Base-by-base conservation (phyloP, 768 basidiomycete genomes). In the Plicaturopsis crispa region DNA sequence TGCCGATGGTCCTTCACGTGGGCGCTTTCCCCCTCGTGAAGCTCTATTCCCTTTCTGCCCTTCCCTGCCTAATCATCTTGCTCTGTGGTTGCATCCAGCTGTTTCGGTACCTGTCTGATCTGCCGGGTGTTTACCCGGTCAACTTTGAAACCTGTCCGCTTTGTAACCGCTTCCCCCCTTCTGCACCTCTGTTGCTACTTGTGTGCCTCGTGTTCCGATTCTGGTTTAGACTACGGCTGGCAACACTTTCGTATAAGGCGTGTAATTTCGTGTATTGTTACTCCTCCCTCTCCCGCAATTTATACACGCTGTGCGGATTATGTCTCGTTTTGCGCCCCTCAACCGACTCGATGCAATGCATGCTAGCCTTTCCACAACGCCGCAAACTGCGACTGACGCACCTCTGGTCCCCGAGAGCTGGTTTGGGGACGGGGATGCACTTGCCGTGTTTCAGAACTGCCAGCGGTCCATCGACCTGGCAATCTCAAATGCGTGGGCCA, bases 1-100 rank as follows among this genome's bases (percentile, higher is more conserved):
- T 0, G 62, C 64, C 2, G 65, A 67, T 43, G 48, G 34, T 7
- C 58, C 62, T 0, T 63, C 60, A 4, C 12, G 62, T 5, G 56
- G 56, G 0, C 35, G 36, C 4, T 57, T 51, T 21, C 48, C 48
- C 1, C 41, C 40, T 8, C 8, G 8, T 8, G 14, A 8, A 28
- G 26, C 8, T 28, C 26, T 28, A 8, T 28, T 28, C 26, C 26
- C 26, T 8, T 28, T 28, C 14, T 28, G 8, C 8, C 26, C 26
- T 8, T 14, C 10, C 14, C 10, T 28, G 26, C 26, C 26, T 8
- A 8, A 28, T 14, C 26, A 28, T 14, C 14, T 28, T 8, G 14
- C 8, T 8, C 14, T 14, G 14, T 28, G 8, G 10, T 8, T 28
- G 14, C 8, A 28, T 8, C 26, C 26, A 8, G 26, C 26, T 14